Conservation (phyloP, 176 grass and related monocot species). For the Thinopyrum elongatum region DNA sequence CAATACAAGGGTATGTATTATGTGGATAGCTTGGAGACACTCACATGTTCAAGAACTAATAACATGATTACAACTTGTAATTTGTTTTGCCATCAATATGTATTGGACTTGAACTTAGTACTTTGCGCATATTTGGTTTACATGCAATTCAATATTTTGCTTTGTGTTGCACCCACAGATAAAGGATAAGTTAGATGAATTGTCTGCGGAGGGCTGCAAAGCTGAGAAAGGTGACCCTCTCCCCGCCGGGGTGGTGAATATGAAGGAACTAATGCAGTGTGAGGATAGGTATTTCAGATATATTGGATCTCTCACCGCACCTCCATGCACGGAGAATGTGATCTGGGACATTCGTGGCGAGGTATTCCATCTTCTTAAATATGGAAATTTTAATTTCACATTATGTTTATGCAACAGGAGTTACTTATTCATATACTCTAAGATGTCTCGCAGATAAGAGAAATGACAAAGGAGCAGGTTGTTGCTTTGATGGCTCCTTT, state of each 20-base stretch:
- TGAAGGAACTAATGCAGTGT: conserved; percentile 34
- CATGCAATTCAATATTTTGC: not conserved
- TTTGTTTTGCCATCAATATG: not conserved
- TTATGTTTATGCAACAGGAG: not conserved
- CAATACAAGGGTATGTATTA: not conserved
- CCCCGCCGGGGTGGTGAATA: conserved; percentile 39
- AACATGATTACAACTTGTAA: conserved; percentile 9
- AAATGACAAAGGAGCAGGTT: conserved; percentile 63
- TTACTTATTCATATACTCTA: not conserved
- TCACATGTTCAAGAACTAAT: not conserved
- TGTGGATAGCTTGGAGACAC: not conserved
- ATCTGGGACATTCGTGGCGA: conserved; percentile 67
- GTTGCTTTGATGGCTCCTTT: conserved; percentile 59
- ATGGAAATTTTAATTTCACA: not conserved
- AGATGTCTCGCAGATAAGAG: conserved; percentile 45
- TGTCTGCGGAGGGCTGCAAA: conserved; percentile 34
- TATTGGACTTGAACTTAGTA: not conserved
- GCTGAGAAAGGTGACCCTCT: conserved; percentile 44
- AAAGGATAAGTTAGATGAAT: conserved; percentile 46
- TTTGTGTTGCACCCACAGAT: conserved; percentile 38
- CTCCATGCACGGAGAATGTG: conserved; percentile 91
- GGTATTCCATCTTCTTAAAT: conserved; percentile 20
- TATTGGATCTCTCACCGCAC: conserved; percentile 56
- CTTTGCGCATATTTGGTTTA: not conserved
- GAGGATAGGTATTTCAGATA: conserved; percentile 61